These are phyloP conservation scores for Russula compacta DNA, from an alignment of 768 basidiomycete species.

Conservation along the genomic window DNA sequence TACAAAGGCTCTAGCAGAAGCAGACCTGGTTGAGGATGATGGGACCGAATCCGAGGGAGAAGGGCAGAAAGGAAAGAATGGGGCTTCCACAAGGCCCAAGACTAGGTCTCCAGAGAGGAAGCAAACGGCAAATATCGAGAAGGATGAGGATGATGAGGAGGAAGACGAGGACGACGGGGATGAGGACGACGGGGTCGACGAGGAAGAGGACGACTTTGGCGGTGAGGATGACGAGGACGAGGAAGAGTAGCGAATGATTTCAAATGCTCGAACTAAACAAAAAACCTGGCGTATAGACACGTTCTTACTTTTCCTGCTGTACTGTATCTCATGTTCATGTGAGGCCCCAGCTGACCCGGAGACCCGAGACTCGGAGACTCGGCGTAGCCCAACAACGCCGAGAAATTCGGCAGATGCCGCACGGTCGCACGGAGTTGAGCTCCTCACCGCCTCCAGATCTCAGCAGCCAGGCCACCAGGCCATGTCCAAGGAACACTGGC, in stretches of 20 bases:
- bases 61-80: conserved; percentile 30
- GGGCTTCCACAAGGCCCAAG: background rate
- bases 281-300: background rate
- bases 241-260: conserved; percentile 19
- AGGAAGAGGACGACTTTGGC: conserved; percentile 25
- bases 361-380: no score
- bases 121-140: conserved; percentile 27
- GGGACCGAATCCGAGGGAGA: conserved; percentile 46
- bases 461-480: background rate
- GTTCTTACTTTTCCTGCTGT: background rate
- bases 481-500: conserved; percentile 11
- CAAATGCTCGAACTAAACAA: background rate
- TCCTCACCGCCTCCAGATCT: background rate
- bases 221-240: conserved; percentile 25
- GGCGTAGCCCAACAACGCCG: background rate
- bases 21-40: conserved; percentile 28
- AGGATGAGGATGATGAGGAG: conserved; percentile 22
- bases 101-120: conserved; percentile 24
- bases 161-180: conserved; percentile 33
- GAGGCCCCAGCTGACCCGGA: background rate
- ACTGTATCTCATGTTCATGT: background rate
- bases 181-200: conserved; percentile 25
- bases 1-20: conserved; percentile 24
- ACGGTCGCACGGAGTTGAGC: background rate
- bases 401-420: background rate